phyloP scores from a whole-genome alignment of 805 yeast genomes.

The Metschnikowia peoriensis region DNA sequence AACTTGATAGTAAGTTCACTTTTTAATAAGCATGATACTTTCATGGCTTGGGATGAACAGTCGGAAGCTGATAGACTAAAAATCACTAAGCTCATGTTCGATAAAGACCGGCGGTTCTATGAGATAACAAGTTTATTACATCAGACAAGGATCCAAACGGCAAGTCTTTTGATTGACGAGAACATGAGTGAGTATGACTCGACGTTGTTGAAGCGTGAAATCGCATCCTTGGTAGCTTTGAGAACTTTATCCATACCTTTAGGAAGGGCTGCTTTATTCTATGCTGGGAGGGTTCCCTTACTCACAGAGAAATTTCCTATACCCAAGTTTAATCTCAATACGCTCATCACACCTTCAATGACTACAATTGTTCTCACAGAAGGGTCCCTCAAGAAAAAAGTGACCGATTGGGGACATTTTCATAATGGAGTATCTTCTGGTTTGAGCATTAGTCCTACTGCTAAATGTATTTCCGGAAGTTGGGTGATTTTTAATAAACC shows the following conservation, averaged over 20 bases:
- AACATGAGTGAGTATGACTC: conserved; percentile 54
- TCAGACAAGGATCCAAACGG: conserved; percentile 63
- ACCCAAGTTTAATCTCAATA: conserved; percentile 69
- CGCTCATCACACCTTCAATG: conserved; percentile 62
- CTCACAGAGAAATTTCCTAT: conserved; percentile 82
- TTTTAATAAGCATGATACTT: conserved; percentile 41
- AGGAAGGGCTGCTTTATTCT: conserved; percentile 75
- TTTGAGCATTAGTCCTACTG: conserved; percentile 63
- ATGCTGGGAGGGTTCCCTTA: conserved; percentile 68
- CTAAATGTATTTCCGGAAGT: conserved; percentile 74
- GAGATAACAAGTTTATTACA: conserved; percentile 74
- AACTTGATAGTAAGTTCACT: conserved; percentile 39
- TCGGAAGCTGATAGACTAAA: conserved; percentile 66
- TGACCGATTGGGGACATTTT: conserved; percentile 79
- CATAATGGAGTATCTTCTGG: conserved; percentile 93
- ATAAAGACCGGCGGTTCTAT: conserved; percentile 72
- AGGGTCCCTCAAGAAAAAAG: conserved; percentile 45
- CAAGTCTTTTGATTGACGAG: conserved; percentile 38
- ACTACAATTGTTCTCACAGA: conserved; percentile 61
- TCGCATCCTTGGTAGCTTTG: conserved; percentile 60
- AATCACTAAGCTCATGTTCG: conserved; percentile 70
- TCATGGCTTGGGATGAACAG: conserved; percentile 67
- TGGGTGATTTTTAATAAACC: conserved; percentile 93
- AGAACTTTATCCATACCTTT: conserved; percentile 75
- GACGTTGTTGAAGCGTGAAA: conserved; percentile 51